Evolutionary conservation across 805 yeast species (phyloP).

Genomic region (Candida loeiensis): DNA sequence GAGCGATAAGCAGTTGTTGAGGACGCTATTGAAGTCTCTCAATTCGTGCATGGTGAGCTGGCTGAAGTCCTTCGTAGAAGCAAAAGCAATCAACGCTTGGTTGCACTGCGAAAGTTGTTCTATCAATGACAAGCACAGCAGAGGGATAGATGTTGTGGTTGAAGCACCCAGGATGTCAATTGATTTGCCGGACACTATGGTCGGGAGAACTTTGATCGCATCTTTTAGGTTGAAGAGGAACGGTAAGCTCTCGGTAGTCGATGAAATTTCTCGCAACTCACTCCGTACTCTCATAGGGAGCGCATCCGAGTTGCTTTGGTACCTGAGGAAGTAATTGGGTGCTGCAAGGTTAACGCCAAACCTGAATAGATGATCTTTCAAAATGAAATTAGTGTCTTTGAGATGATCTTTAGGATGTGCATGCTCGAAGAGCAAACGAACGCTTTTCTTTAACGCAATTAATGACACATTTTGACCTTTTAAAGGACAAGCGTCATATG

Average conservation of each 20-base stretch:
- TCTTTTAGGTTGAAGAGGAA: slow-evolving; percentile 3
- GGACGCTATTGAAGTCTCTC: slow-evolving; percentile 13
- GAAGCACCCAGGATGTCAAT: too few species aligned
- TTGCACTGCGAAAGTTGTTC: slow-evolving; percentile 18
- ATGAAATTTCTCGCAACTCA: neutral
- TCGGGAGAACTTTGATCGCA: slow-evolving; percentile 10
- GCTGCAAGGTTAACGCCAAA: neutral
- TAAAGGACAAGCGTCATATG: neutral
- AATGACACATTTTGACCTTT: neutral
- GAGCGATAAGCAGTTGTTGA: slow-evolving; percentile 17
- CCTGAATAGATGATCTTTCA: neutral
- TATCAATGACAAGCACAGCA: slow-evolving; percentile 9
- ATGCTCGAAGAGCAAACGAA: neutral
- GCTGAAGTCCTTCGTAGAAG: slow-evolving; percentile 7
- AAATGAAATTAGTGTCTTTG: neutral
- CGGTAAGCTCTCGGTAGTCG: neutral
- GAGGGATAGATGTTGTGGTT: too few species aligned
- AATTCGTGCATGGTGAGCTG: slow-evolving; percentile 15
- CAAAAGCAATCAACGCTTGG: slow-evolving; percentile 11
- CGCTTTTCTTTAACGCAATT: neutral
- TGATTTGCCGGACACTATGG: slow-evolving; percentile 4
- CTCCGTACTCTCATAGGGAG: neutral
- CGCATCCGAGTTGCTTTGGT: neutral
- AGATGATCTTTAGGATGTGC: neutral
- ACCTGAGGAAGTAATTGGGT: neutral